These are phyloP conservation scores for Pythium sukuiense DNA, from an alignment of 352 stramenopile genomes.

Conservation along the genomic window DNA sequence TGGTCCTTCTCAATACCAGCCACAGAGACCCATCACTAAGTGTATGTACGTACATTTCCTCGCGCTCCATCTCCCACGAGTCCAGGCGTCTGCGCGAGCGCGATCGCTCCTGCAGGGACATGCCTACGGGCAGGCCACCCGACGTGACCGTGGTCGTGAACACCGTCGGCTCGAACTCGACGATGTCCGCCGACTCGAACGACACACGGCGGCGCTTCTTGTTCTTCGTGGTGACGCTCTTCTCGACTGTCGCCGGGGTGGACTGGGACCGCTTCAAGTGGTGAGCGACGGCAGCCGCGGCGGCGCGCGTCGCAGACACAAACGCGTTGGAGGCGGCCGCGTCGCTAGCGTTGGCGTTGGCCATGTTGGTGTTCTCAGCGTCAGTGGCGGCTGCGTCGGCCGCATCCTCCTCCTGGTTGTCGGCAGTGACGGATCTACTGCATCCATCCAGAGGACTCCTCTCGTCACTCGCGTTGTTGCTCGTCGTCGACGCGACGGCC, in stretches of 20 bases:
- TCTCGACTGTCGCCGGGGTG: background rate
- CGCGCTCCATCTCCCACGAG: constrained; percentile 76
- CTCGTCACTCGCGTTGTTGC: constrained; percentile 6
- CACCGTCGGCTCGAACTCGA: constrained; percentile 83
- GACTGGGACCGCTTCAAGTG: constrained; percentile 21
- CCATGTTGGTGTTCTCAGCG: constrained; percentile 15
- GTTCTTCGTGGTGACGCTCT: constrained; percentile 30
- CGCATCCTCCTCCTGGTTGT: background rate
- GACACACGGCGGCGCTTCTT: constrained; percentile 71
- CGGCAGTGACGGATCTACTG: too few species aligned
- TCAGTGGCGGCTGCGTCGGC: background rate
- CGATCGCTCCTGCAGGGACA: constrained; percentile 78
- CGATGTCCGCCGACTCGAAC: constrained; percentile 82
- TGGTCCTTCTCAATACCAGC: too few species aligned
- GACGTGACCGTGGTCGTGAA: constrained; percentile 84
- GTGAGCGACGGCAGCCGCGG: background rate
- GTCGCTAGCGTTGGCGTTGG: constrained; percentile 15
- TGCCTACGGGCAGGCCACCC: constrained; percentile 67
- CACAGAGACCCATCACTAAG: too few species aligned
- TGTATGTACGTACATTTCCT: constrained; percentile 60
- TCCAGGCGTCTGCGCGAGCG: constrained; percentile 72
- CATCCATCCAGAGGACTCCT: too few species aligned
- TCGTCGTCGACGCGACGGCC: constrained; percentile 23
- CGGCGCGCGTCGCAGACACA: constrained; percentile 4
- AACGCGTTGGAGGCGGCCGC: background rate